Base-by-base conservation (phyloP, 164 flowering plant genomes). In the Liquidambar formosana region DNA sequence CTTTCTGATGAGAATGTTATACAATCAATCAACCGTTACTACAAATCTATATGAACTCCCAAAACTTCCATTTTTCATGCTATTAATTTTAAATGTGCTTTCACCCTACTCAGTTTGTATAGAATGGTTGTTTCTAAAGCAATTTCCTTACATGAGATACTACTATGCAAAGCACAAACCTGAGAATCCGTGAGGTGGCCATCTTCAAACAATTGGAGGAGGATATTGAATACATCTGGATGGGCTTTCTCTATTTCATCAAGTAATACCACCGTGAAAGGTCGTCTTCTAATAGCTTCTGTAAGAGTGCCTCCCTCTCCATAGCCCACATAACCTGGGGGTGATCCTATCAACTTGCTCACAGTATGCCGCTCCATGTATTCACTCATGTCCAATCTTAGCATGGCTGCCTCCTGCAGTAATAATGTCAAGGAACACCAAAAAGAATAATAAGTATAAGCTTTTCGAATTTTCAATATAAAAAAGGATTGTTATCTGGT, bases 231-330 rank as follows among this genome's bases (percentile, higher is more conserved):
- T 65, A 91, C 74, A 81, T 88, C 94, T 21, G 97, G 97, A 80
- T 93, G 97, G 61, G 97, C 97, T 76, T 93, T 93, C 73, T 93
- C 98, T 52, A 93, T 89, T 78, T 93, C 98, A 75, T 93, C 98
- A 45, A 93, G 84, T 75, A 93, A 74, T 21, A 93, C 73, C 28
- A 93, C 88, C 5, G 94, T 84, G 73, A 83, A 93, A 63, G 98
- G 98, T 38, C 75, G 72, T 73, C 87, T 89, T 77, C 98, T 78
- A 54, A 91, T 83, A 57, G 98, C 94, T 82, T 93, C 98, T 0
- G 97, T 91, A 4, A 93, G 82, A 41, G 72, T 76, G 38, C 98
- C 98, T 15, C 95, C 98, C 65, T 91, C 95, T 61, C 86, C 95
- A 75, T 80, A 88, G 48, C 98, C 98, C 33, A 91, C 88, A 80